A percentile compares a stretch with the other conserved stretches of the same genome.
Evolutionary conservation across 345 rosid species (phyloP).

Genomic region (Boechera stricta): DNA sequence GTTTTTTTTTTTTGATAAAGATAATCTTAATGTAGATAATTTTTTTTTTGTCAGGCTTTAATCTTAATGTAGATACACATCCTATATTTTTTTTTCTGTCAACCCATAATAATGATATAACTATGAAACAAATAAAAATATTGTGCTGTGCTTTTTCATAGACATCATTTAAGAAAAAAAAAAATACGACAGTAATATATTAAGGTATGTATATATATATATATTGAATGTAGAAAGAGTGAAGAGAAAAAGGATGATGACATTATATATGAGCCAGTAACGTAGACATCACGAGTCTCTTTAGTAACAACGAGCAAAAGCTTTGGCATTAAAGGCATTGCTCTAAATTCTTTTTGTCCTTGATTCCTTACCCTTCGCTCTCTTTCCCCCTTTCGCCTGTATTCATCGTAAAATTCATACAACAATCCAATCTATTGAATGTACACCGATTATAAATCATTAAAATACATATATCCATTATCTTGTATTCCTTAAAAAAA

Average conservation of each 20-base stretch:
- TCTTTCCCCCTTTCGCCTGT: neutral
- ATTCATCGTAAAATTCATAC: constrained; percentile 6
- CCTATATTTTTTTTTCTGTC: neutral
- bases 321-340: constrained; percentile 35
- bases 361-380: constrained; percentile 7
- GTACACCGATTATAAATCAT: neutral
- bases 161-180: neutral
- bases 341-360: constrained; percentile 46
- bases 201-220: neutral
- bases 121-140: neutral
- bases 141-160: neutral
- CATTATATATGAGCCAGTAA: constrained; percentile 38
- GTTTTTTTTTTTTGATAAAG: too few species aligned
- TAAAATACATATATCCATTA: neutral
- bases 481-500: neutral
- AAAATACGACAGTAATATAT: neutral
- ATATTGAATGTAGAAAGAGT: constrained; percentile 5
- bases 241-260: constrained; percentile 36
- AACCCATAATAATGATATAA: neutral
- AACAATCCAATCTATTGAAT: constrained; percentile 12
- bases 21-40: too few species aligned
- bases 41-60: neutral
- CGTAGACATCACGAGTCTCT: constrained; percentile 46
- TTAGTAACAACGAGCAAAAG: constrained; percentile 39
- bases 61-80: too few species aligned